phyloP scores from a whole-genome alignment of 495 filamentous ascomycete genomes.

The Neurospora sp. region DNA sequence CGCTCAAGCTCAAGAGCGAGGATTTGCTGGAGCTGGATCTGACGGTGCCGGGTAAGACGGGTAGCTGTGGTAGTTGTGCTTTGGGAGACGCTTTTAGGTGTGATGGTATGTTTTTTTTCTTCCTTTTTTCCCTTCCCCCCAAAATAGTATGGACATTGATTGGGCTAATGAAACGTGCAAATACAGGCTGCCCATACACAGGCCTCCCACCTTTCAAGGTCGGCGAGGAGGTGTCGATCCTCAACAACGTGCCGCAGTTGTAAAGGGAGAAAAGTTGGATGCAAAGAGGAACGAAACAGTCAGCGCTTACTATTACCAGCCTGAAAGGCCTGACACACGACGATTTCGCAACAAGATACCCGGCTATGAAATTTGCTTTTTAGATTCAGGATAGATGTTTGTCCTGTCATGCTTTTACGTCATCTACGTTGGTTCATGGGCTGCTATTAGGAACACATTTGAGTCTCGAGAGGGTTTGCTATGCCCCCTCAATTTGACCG shows the following conservation, averaged over 20 bases:
- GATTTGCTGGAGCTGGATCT: constrained; percentile 91
- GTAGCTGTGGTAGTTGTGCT: constrained; percentile 86
- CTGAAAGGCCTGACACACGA: neutral
- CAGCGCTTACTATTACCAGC: neutral
- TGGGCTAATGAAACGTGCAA: constrained; percentile 18
- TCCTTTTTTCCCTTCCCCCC: neutral
- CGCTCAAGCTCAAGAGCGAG: constrained; percentile 62
- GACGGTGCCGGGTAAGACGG: constrained; percentile 89
- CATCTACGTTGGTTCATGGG: too few relatives aligned
- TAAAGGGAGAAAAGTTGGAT: constrained; percentile 25
- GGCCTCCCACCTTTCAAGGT: constrained; percentile 93
- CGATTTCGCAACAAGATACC: neutral
- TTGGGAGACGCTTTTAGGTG: constrained; percentile 84
- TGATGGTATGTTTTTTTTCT: constrained; percentile 15
- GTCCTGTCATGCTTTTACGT: neutral
- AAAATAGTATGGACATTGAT: too few relatives aligned
- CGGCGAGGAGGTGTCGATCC: constrained; percentile 79
- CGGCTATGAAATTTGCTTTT: neutral
- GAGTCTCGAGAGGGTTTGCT: too few relatives aligned
- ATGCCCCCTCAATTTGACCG: too few relatives aligned
- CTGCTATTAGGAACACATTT: neutral
- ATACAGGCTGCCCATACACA: constrained; percentile 74
- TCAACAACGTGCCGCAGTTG: constrained; percentile 81
- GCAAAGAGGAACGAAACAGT: neutral
- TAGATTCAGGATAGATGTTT: neutral